Conservation (phyloP, 192 early-diverging fungal genomes). For the Gonapodya sp. region DNA sequence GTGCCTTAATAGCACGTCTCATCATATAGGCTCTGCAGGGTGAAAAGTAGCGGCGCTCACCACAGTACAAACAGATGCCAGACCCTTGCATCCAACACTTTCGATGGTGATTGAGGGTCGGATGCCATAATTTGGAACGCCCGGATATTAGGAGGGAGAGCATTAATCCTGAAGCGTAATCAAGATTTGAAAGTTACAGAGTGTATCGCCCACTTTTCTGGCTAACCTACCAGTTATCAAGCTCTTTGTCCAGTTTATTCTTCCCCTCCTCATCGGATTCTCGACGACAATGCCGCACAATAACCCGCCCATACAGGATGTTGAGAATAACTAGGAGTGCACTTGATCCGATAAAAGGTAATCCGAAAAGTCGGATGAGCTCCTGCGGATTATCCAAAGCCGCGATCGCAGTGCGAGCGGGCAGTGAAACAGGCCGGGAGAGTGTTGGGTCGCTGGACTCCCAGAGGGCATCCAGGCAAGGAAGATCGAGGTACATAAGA, state of each 20-base stretch:
- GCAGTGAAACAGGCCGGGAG: background rate
- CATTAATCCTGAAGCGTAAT: background rate
- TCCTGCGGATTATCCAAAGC: background rate
- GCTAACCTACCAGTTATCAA: background rate
- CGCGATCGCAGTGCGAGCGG: background rate
- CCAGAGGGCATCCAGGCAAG: background rate
- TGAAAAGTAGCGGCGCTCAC: background rate
- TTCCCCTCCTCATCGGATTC: background rate
- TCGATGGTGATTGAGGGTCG: background rate
- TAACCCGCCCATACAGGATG: background rate
- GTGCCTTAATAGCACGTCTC: background rate
- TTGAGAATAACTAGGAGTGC: background rate
- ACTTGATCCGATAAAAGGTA: background rate
- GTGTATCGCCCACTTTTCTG: too few species aligned
- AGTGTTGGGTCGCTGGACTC: background rate
- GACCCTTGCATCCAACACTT: background rate
- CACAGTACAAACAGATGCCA: background rate
- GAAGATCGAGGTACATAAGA: background rate
- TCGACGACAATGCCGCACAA: background rate
- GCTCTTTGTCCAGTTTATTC: background rate
- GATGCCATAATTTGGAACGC: background rate
- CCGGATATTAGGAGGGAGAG: background rate
- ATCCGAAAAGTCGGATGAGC: background rate
- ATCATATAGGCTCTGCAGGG: background rate
- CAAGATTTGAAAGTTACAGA: too few species aligned